A percentile compares a stretch with the other conserved stretches of the same genome.
Evolutionary conservation across 176 grass and related monocot genomes (phyloP).

Genomic region (Phoenix dactylifera): DNA sequence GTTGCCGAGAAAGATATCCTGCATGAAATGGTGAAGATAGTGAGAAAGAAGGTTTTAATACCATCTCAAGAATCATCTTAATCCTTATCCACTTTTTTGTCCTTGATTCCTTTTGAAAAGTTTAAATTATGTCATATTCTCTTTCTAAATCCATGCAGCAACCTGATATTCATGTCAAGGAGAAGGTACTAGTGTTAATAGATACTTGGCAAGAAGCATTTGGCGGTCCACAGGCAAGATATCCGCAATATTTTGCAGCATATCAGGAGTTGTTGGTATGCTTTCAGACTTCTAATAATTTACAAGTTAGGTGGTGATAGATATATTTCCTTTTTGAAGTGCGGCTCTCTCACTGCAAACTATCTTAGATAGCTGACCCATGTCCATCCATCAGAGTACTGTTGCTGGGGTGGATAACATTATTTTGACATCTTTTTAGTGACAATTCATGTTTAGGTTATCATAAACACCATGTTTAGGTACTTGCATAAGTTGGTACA

Average conservation of each 20-base stretch:
- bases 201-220: constrained; percentile 98
- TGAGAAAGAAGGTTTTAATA: constrained; percentile 78
- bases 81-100: background rate
- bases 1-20: constrained; percentile 90
- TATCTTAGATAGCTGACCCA: too few species aligned
- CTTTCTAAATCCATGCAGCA: constrained; percentile 27
- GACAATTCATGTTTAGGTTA: too few species aligned
- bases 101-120: constrained; percentile 12
- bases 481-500: too few species aligned
- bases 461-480: too few species aligned
- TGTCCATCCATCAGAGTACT: too few species aligned
- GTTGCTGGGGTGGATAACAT: too few species aligned
- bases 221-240: constrained; percentile 85
- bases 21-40: constrained; percentile 99
- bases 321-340: too few species aligned
- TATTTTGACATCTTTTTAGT: too few species aligned
- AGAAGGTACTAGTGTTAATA: constrained; percentile 81
- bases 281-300: background rate
- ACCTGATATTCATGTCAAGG: constrained; percentile 82
- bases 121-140: constrained; percentile 16
- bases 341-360: too few species aligned
- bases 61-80: constrained; percentile 5
- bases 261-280: constrained; percentile 90
- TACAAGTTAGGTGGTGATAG: too few species aligned
- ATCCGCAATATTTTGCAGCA: constrained; percentile 92